phyloP scores from a whole-genome alignment of 345 rosid species.

The Corymbia maculata region DNA sequence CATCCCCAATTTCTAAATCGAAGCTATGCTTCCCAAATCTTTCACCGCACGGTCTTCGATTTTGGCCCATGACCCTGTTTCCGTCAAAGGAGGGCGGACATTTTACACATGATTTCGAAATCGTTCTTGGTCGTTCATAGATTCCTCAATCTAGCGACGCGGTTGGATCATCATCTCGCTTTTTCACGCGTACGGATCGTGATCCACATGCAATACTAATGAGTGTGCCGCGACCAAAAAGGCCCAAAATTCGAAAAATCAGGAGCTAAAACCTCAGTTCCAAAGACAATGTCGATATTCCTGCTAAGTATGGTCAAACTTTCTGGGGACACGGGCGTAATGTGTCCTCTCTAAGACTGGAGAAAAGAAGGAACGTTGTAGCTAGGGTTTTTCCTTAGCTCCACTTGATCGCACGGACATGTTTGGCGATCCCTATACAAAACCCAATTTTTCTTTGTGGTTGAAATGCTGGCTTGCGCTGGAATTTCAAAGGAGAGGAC shows the following conservation, averaged over 20 bases:
- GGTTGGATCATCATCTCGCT: neutral
- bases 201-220: neutral
- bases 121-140: neutral
- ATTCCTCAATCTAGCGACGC: neutral
- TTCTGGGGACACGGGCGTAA: neutral
- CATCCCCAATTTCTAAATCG: neutral
- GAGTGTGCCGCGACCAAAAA: neutral
- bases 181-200: neutral
- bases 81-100: neutral
- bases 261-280: neutral
- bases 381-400: neutral
- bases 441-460: neutral
- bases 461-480: neutral
- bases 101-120: neutral
- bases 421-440: neutral
- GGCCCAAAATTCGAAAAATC: neutral
- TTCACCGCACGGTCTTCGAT: neutral
- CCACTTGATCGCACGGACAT: neutral
- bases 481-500: neutral
- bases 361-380: neutral
- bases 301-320: neutral
- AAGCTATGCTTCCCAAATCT: neutral
- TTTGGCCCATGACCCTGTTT: neutral
- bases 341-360: neutral
- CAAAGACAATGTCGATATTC: neutral